Evolutionary conservation across 768 basidiomycete species (phyloP), one percentile per base, ranked within the genome.

Genomic region (Rhodosporidiobolus sp.): DNA sequence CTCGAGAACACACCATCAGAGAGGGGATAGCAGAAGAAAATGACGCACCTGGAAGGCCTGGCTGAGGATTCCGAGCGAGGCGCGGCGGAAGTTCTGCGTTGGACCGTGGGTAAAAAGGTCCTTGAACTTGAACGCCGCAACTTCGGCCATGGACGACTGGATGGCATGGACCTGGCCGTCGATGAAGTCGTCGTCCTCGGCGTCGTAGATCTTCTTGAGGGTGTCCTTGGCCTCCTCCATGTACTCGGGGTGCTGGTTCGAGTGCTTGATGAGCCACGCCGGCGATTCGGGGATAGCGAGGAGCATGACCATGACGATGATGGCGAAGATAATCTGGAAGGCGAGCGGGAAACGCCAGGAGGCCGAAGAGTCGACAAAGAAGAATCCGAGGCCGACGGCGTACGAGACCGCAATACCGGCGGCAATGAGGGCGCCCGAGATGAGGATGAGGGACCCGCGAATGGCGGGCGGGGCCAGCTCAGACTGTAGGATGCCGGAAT

Each of bases 401-500:
- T 67, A 67, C 24, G 65, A 48, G 49, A 67, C 55, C 3, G 65
- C 65, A 26, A 67, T 67, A 6, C 65, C 65, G 4, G 59, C 22
- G 16, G 65, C 65, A 26, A 67, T 59, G 34, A 67, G 65, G 9
- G 65, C 49, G 30, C 81, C 82, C 67, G 81, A 81, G 55, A 82
- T 79, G 69, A 81, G 80, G 73, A 81, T 80, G 63, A 83, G 77
- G 78, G 81, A 80, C 58, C 82, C 82, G 66, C 82, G 79, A 77
- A 82, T 83, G 77, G 81, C 80, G 7, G 82, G 79, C 70, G 81
- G 81, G 45, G 82, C 81, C 28, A 79, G 78, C 74, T 83, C 82
- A 28, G 81, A 80, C 53, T 82, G 80, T 78, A n/a, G n/a, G n/a
- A n/a, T n/a, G n/a, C n/a, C n/a, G n/a, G n/a, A n/a, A n/a, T n/a